Conservation (phyloP, 768 basidiomycete genomes). For the Tulasnella sp. region DNA sequence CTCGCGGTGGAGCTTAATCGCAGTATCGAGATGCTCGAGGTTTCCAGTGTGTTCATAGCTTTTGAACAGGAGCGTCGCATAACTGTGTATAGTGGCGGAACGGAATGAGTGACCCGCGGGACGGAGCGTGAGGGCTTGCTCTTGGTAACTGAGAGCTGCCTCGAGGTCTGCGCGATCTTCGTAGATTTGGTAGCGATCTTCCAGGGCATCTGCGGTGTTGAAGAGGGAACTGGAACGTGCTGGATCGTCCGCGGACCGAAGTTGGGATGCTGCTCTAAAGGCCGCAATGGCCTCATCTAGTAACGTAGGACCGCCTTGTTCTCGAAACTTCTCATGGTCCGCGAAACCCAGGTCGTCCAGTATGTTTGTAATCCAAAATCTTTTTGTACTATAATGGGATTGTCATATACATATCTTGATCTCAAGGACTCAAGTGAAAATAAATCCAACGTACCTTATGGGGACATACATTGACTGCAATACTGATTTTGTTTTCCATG, state of each 20-base stretch:
- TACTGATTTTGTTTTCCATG: too few relatives aligned
- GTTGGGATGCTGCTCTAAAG: not conserved
- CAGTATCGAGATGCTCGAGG: not conserved
- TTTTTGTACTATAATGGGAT: too few relatives aligned
- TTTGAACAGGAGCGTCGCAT: not conserved
- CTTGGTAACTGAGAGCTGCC: not conserved
- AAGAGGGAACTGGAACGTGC: not conserved
- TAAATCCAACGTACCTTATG: too few relatives aligned
- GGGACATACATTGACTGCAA: too few relatives aligned
- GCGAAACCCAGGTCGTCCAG: too few relatives aligned
- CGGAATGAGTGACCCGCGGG: not conserved
- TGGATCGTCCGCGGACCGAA: not conserved
- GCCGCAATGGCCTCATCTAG: not conserved
- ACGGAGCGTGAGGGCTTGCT: not conserved
- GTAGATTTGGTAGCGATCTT: not conserved
- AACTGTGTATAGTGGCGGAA: not conserved
- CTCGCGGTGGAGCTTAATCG: not conserved
- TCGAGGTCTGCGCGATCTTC: not conserved
- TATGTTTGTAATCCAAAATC: too few relatives aligned
- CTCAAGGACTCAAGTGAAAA: too few relatives aligned
- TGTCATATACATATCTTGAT: too few relatives aligned
- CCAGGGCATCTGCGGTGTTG: not conserved
- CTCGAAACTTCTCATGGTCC: not conserved
- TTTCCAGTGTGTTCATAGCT: not conserved
- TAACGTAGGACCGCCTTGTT: not conserved